phyloP scores from a whole-genome alignment of 192 early-diverging fungal genomes.

The Coemansia biformis region DNA sequence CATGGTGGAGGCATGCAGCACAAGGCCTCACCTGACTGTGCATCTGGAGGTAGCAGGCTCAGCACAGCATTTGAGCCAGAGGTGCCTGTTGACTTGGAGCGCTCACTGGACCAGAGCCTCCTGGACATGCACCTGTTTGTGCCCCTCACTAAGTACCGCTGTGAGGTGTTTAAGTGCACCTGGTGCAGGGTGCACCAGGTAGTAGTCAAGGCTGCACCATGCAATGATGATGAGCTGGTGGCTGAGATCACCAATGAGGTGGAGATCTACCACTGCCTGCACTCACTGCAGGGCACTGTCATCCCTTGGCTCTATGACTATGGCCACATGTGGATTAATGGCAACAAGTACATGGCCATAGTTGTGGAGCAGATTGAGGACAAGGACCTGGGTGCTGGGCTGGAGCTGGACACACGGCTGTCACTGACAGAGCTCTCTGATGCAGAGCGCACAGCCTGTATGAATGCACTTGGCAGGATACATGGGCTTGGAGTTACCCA shows the following conservation, averaged over 20 bases:
- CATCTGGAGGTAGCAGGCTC: no score
- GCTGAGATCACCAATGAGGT: not conserved
- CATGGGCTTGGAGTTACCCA: conserved; percentile 1
- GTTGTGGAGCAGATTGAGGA: not conserved
- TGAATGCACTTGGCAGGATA: not conserved
- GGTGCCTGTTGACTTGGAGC: not conserved
- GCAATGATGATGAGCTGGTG: not conserved
- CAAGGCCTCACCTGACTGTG: no score
- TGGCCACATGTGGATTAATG: not conserved
- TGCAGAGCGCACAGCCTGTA: not conserved
- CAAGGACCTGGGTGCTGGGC: not conserved
- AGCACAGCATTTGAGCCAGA: no score
- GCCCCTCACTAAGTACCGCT: not conserved
- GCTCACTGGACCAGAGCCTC: not conserved
- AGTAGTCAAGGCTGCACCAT: not conserved
- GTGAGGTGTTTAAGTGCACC: not conserved
- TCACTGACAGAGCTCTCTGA: not conserved
- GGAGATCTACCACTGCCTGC: not conserved
- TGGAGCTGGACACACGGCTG: not conserved
- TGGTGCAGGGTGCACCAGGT: not conserved
- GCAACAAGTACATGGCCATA: not conserved
- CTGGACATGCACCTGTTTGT: not conserved
- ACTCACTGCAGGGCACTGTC: not conserved
- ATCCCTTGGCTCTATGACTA: not conserved
- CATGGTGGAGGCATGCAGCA: no score